Evolutionary conservation across 345 rosid genomes (phyloP).

Genomic region (Eutrema yunnanense): DNA sequence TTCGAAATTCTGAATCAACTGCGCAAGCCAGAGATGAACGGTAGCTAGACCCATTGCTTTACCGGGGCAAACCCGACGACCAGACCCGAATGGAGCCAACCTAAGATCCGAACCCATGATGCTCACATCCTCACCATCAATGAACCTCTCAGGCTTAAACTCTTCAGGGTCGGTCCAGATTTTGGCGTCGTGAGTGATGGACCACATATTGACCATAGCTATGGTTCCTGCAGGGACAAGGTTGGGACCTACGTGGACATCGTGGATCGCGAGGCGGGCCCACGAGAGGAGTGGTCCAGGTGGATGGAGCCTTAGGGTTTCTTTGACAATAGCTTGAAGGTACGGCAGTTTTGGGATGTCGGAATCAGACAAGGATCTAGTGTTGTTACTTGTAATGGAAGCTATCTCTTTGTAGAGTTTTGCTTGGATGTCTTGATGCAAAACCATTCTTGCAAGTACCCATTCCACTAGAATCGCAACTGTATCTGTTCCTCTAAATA

Average conservation of each 20-base stretch:
- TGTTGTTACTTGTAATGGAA: constrained; percentile 26
- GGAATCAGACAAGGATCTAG: constrained; percentile 38
- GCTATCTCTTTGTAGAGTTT: constrained; percentile 64
- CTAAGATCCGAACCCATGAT: constrained; percentile 62
- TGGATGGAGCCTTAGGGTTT: constrained; percentile 74
- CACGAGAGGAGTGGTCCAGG: constrained; percentile 91
- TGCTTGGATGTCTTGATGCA: constrained; percentile 54
- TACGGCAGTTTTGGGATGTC: constrained; percentile 56
- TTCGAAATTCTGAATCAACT: constrained; percentile 41
- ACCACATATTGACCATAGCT: constrained; percentile 96
- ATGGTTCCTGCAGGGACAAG: constrained; percentile 77
- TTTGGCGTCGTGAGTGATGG: constrained; percentile 58
- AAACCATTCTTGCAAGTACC: constrained; percentile 76
- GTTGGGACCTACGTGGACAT: constrained; percentile 45
- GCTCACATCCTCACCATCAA: constrained; percentile 37
- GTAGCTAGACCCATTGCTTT: constrained; percentile 58
- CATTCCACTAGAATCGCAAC: constrained; percentile 87
- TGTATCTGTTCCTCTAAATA: constrained; percentile 84
- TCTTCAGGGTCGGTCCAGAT: constrained; percentile 48
- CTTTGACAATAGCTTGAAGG: constrained; percentile 64
- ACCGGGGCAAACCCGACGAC: constrained; percentile 69
- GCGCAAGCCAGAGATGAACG: constrained; percentile 57
- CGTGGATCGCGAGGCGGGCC: constrained; percentile 79
- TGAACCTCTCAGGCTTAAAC: constrained; percentile 68
- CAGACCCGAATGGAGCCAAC: constrained; percentile 66